Evolutionary conservation across 306 rosid species (phyloP).

Genomic region (Vachellia pachyceras): DNA sequence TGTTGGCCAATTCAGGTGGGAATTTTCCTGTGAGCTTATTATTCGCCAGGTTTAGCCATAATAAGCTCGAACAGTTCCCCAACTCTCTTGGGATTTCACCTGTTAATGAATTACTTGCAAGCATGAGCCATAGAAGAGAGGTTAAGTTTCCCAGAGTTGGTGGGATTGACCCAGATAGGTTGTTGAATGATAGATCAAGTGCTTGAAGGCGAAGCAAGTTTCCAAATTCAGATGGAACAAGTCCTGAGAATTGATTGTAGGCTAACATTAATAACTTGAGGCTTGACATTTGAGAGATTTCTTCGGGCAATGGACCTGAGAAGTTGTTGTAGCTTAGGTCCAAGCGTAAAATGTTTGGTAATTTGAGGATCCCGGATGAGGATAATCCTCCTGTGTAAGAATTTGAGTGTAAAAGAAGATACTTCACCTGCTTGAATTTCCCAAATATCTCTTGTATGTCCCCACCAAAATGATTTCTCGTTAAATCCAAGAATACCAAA

Average conservation of each 20-base stretch:
- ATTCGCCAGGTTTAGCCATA: constrained; percentile 93
- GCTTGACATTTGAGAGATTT: constrained; percentile 67
- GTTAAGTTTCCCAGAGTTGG: constrained; percentile 72
- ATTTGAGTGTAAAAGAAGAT: constrained; percentile 75
- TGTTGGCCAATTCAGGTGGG: constrained; percentile 69
- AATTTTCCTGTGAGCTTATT: constrained; percentile 70
- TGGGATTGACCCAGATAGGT: constrained; percentile 74
- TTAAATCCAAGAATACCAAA: constrained; percentile 85
- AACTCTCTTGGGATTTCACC: constrained; percentile 79
- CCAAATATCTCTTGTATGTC: constrained; percentile 81
- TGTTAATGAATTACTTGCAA: constrained; percentile 68
- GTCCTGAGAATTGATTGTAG: constrained; percentile 71
- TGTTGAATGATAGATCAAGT: constrained; percentile 79
- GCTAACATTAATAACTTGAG: constrained; percentile 70
- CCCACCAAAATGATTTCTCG: constrained; percentile 67
- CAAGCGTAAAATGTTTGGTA: constrained; percentile 61
- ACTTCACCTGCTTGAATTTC: constrained; percentile 62
- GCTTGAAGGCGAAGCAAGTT: constrained; percentile 69
- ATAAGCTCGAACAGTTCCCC: constrained; percentile 80
- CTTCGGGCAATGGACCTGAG: constrained; percentile 78
- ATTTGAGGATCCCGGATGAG: constrained; percentile 71
- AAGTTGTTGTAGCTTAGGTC: constrained; percentile 78
- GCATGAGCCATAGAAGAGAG: constrained; percentile 93
- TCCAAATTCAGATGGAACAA: constrained; percentile 71
- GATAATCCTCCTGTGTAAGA: constrained; percentile 67